phyloP scores from a whole-genome alignment of 1,284 basidiomycete species.

The Cutaneotrichosporon curvatum region DNA sequence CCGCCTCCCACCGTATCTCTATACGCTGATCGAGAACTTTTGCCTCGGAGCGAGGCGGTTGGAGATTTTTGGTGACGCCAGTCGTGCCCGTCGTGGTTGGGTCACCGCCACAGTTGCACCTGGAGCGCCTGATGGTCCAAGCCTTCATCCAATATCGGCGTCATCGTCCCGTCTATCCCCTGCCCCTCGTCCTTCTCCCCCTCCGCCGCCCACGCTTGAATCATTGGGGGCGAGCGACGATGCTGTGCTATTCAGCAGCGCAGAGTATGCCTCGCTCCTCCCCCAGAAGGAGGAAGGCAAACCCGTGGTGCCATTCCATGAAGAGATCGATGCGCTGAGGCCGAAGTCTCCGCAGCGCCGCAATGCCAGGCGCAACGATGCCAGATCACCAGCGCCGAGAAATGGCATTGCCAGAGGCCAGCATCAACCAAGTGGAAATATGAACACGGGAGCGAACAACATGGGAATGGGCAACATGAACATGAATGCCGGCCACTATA shows the following conservation, averaged over 20 bases:
- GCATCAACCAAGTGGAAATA: constrained; percentile 23
- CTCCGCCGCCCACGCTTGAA: not conserved
- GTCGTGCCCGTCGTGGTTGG: constrained; percentile 79
- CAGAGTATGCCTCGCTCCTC: constrained; percentile 50
- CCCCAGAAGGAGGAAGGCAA: constrained; percentile 22
- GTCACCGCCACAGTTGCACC: constrained; percentile 62
- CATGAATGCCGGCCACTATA: constrained; percentile 1
- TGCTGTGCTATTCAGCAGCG: constrained; percentile 46
- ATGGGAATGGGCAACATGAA: constrained; percentile 1
- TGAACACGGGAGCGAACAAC: constrained; percentile 1
- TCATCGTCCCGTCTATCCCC: not conserved
- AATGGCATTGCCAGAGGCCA: constrained; percentile 11
- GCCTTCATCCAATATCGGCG: too few species aligned
- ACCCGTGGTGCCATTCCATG: constrained; percentile 23
- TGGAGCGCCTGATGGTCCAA: not conserved
- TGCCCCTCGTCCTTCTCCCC: constrained; percentile 4
- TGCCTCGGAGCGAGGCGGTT: constrained; percentile 87
- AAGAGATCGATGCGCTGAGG: constrained; percentile 69
- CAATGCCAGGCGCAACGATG: constrained; percentile 16
- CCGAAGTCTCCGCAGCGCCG: constrained; percentile 66
- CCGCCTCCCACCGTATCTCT: constrained; percentile 87
- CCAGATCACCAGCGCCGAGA: constrained; percentile 7
- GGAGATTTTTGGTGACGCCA: constrained; percentile 75
- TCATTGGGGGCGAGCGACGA: not conserved
- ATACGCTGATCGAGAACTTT: constrained; percentile 93